Conservation (phyloP, 352 stramenopile genomes). For the Pythium chondricola region DNA sequence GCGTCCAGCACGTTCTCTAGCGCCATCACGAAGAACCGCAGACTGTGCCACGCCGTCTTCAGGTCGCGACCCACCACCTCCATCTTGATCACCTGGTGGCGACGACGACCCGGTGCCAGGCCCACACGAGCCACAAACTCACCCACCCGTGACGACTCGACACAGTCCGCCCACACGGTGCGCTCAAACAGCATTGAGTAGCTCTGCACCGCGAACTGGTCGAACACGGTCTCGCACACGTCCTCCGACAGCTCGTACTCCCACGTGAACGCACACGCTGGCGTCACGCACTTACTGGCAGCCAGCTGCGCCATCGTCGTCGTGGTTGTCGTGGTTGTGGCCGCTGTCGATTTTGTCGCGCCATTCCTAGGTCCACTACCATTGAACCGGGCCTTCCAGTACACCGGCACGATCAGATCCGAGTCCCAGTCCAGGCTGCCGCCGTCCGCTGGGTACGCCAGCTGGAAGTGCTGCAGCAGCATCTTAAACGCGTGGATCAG, state of each 20-base stretch:
- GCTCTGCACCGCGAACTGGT: slow-evolving; percentile 20
- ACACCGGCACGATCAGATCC: slow-evolving; percentile 16
- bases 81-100: slow-evolving; percentile 9
- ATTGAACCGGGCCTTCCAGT: slow-evolving; percentile 7
- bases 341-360: too few species aligned
- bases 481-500: slow-evolving; percentile 16
- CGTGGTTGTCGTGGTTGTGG: too few species aligned
- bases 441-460: slow-evolving; percentile 13
- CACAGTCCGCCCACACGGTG: slow-evolving; percentile 7
- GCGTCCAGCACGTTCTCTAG: slow-evolving; percentile 15
- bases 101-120: background rate
- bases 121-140: slow-evolving; percentile 9
- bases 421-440: slow-evolving; percentile 16
- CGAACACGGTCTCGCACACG: slow-evolving; percentile 12
- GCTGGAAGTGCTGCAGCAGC: slow-evolving; percentile 16
- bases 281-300: slow-evolving; percentile 1
- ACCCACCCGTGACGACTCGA: slow-evolving; percentile 13
- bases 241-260: slow-evolving; percentile 19
- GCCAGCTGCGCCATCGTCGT: too few species aligned
- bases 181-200: slow-evolving; percentile 12
- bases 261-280: slow-evolving; percentile 13
- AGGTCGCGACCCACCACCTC: slow-evolving; percentile 9
- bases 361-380: too few species aligned
- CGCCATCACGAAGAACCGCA: slow-evolving; percentile 14
- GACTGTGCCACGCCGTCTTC: slow-evolving; percentile 5